phyloP scores from a whole-genome alignment of 192 early-diverging fungal species.

The Allomyces arbusculus region DNA sequence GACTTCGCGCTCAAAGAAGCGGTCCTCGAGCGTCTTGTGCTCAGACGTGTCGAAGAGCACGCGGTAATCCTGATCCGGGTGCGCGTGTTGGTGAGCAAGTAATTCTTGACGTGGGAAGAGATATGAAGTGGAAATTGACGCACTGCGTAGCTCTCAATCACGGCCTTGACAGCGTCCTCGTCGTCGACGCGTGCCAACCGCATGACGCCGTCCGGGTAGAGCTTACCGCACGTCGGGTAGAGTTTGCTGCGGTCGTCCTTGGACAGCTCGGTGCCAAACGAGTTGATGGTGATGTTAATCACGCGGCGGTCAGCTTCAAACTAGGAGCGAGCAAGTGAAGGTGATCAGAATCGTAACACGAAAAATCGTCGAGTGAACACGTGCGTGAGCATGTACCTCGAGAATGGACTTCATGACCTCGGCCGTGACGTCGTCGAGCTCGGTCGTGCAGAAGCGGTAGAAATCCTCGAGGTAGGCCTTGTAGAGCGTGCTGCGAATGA shows the following conservation, averaged over 20 bases:
- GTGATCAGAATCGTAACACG: constrained; percentile 1
- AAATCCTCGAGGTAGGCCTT: constrained; percentile 99
- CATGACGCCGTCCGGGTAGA: constrained; percentile 79
- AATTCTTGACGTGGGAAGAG: neutral
- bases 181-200: constrained; percentile 77
- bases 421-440: constrained; percentile 60
- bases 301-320: constrained; percentile 97
- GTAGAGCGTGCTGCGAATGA: constrained; percentile 96
- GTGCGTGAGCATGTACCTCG: constrained; percentile 24
- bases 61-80: constrained; percentile 51
- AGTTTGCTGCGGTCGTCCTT: constrained; percentile 93
- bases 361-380: neutral
- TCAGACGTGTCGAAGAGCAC: constrained; percentile 51
- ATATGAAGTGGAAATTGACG: constrained; percentile 2
- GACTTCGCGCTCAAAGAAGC: constrained; percentile 89
- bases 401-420: constrained; percentile 88
- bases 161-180: constrained; percentile 74
- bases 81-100: neutral
- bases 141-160: constrained; percentile 64
- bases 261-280: constrained; percentile 86
- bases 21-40: constrained; percentile 70
- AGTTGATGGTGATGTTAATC: constrained; percentile 98
- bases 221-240: constrained; percentile 71
- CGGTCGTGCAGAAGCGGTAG: constrained; percentile 58
- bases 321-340: constrained; percentile 2